Evolutionary conservation across 139 green algal species (phyloP).

Genomic region (Ettlia oleoabundans): DNA sequence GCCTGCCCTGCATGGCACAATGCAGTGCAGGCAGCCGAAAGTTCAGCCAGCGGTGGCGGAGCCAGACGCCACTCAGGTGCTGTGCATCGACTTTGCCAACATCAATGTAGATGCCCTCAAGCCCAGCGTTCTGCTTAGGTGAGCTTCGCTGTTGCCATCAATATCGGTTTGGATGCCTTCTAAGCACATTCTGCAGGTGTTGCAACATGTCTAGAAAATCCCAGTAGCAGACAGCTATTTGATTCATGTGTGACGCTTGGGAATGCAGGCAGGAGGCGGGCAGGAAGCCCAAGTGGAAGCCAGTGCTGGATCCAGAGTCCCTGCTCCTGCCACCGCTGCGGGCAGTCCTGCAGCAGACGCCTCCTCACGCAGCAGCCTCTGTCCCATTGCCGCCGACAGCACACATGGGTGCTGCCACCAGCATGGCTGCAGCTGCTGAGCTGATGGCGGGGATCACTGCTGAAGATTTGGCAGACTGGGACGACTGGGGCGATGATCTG

Average conservation of each 20-base stretch:
- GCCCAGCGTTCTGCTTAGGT: conserved; percentile 22
- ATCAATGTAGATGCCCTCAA: not conserved
- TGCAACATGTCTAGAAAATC: too few relatives aligned
- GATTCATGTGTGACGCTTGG: too few relatives aligned
- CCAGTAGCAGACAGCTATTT: too few relatives aligned
- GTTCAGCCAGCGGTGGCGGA: not conserved
- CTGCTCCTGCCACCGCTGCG: conserved; percentile 25
- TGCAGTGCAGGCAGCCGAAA: too few relatives aligned
- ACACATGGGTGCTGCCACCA: not conserved
- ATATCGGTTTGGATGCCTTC: not conserved
- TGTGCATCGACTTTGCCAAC: not conserved
- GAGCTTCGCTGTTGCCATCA: not conserved
- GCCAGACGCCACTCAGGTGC: not conserved
- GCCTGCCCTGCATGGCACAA: too few relatives aligned
- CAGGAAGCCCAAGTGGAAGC: conserved; percentile 12
- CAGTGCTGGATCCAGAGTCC: conserved; percentile 11
- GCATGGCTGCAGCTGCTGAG: not conserved
- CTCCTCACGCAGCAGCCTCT: not conserved
- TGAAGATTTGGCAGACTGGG: conserved; percentile 12
- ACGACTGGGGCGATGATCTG: conserved; percentile 15
- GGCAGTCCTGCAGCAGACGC: not conserved
- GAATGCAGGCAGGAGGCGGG: not conserved
- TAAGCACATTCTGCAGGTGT: not conserved
- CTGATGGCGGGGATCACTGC: conserved; percentile 5
- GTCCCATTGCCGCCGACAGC: not conserved